phyloP scores from a whole-genome alignment of 306 rosid species.

The Vigna hirtella region DNA sequence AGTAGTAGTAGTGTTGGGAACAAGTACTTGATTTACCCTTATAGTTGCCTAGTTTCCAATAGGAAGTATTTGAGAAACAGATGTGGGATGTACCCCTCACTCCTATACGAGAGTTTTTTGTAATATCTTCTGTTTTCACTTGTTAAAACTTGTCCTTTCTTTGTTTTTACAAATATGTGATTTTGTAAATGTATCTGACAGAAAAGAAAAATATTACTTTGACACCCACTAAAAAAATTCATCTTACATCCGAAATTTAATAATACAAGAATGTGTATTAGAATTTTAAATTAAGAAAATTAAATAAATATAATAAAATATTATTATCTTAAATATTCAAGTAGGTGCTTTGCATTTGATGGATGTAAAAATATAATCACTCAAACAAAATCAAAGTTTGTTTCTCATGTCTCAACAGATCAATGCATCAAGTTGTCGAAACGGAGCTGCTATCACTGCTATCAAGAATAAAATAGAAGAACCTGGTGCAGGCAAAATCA shows the following conservation, averaged over 20 bases:
- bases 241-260: no score
- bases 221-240: no score
- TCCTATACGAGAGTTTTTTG: conserved; percentile 9
- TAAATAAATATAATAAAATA: no score
- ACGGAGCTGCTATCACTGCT: conserved; percentile 52
- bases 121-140: conserved; percentile 4
- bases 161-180: conserved; percentile 26
- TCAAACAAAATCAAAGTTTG: conserved; percentile 11
- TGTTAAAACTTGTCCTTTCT: conserved; percentile 4
- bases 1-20: no score
- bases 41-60: no score
- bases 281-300: no score
- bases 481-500: conserved; percentile 50
- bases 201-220: no score
- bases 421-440: conserved; percentile 80
- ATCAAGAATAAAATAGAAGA: conserved; percentile 74
- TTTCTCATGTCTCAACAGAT: conserved; percentile 54
- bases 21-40: no score
- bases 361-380: no score
- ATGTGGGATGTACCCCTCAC: not conserved
- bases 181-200: conserved; percentile 5
- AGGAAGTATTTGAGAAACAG: not conserved
- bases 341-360: no score
- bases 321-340: no score
- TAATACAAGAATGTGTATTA: no score